A percentile compares a stretch with the other conserved stretches of the same genome.
Conservation (phyloP, 148 eudicot genomes). For the Beta vulgaris region DNA sequence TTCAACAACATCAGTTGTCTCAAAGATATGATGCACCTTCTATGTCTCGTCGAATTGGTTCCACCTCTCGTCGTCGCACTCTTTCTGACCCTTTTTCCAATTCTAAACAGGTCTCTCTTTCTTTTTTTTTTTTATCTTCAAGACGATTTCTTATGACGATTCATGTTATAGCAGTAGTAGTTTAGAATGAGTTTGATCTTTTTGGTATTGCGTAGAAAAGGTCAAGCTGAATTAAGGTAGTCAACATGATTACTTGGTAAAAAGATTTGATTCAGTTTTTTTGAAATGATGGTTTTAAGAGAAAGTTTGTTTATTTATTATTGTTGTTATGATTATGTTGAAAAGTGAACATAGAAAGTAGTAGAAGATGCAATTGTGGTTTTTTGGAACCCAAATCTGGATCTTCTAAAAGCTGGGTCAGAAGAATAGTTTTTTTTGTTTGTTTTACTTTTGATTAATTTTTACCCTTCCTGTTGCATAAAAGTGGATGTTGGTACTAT, state of each 20-base stretch:
- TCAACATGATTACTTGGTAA: not conserved
- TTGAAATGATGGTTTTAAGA: conserved; percentile 1
- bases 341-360: conserved; percentile 18
- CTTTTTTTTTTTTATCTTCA: not conserved
- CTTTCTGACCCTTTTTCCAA: conserved; percentile 49
- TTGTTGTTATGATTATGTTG: conserved; percentile 10
- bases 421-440: not conserved
- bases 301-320: conserved; percentile 15
- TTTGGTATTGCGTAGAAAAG: conserved; percentile 11
- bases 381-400: conserved; percentile 8
- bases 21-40: conserved; percentile 80
- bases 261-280: conserved; percentile 12
- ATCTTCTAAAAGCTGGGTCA: conserved; percentile 21
- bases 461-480: not conserved
- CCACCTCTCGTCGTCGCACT: conserved; percentile 65
- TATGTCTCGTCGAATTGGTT: conserved; percentile 73
- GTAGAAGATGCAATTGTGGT: conserved; percentile 15
- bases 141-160: not conserved
- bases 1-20: conserved; percentile 86
- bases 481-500: not conserved
- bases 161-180: not conserved
- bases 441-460: not conserved
- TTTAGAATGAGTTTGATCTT: not conserved
- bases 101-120: conserved; percentile 48
- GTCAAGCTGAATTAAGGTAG: not conserved